phyloP scores from a whole-genome alignment of 768 basidiomycete genomes.

The Boletus subcaerulescens region DNA sequence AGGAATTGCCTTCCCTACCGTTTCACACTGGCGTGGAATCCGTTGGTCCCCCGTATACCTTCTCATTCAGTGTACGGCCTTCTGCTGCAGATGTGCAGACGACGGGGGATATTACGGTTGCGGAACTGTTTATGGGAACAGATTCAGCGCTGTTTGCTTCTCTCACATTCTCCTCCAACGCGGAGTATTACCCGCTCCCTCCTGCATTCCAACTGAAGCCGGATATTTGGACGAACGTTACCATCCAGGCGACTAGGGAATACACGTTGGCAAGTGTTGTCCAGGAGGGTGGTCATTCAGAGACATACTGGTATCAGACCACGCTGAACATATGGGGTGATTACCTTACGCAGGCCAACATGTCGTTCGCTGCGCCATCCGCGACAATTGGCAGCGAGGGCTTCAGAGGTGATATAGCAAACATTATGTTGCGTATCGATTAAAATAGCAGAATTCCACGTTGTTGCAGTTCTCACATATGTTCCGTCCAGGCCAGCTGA shows the following conservation, averaged over 20 bases:
- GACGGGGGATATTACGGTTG: conserved; percentile 11
- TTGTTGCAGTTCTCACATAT: not conserved
- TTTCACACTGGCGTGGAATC: conserved; percentile 34
- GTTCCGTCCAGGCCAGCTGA: not conserved
- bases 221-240: conserved; percentile 33
- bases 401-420: conserved; percentile 34
- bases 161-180: conserved; percentile 39
- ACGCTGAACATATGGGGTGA: conserved; percentile 40
- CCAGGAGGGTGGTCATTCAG: conserved; percentile 10
- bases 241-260: conserved; percentile 36
- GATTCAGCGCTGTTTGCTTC: conserved; percentile 37
- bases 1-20: conserved; percentile 15
- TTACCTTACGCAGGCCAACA: conserved; percentile 37
- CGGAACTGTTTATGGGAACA: conserved; percentile 33
- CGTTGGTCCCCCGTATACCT: conserved; percentile 43
- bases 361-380: conserved; percentile 45
- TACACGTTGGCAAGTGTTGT: conserved; percentile 34
- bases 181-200: conserved; percentile 35
- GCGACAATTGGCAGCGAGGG: conserved; percentile 34
- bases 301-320: conserved; percentile 35
- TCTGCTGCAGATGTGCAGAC: conserved; percentile 9
- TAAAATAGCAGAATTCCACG: conserved; percentile 6
- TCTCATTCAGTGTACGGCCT: conserved; percentile 39
- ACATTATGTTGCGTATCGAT: conserved; percentile 25
- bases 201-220: conserved; percentile 26